A percentile compares a stretch with the other conserved stretches of the same genome.
These are phyloP conservation scores for Fusarium penzigii DNA, from an alignment of 2,329 filamentous ascomycete genomes.

Conservation along the genomic window DNA sequence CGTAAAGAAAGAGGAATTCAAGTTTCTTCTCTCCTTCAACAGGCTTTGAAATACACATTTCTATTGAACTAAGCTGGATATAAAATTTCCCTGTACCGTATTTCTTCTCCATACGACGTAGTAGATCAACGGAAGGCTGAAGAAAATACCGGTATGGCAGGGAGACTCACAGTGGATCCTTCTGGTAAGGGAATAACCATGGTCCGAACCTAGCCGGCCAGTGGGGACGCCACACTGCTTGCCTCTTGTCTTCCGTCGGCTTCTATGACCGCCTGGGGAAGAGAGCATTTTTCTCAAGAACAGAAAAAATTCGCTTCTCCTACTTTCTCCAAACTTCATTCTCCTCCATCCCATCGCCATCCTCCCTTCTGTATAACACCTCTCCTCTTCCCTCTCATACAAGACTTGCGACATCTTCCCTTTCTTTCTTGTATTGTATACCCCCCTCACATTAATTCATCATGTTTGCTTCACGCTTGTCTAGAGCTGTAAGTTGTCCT, in stretches of 20 bases:
- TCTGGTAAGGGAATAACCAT: conserved; percentile 28
- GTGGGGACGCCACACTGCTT: conserved; percentile 32
- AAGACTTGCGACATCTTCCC: conserved; percentile 34
- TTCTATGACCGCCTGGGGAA: conserved; percentile 41
- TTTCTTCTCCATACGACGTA: too few species aligned
- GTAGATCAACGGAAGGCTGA: too few species aligned
- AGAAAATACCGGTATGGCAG: conserved; percentile 3
- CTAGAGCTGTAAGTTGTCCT: conserved; percentile 68
- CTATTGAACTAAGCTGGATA: too few species aligned
- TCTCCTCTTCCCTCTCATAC: conserved; percentile 33
- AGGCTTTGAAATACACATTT: too few species aligned
- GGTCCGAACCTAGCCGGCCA: conserved; percentile 31
- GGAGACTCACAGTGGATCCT: conserved; percentile 17
- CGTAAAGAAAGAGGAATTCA: too few species aligned
- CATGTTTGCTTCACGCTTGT: conserved; percentile 73
- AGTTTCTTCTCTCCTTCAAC: too few species aligned
- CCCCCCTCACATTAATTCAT: conserved; percentile 43
- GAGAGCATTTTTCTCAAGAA: conserved; percentile 34
- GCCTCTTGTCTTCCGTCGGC: conserved; percentile 44
- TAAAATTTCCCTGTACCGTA: too few species aligned
- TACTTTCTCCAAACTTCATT: conserved; percentile 24
- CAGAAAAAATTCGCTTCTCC: conserved; percentile 41
- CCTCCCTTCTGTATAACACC: conserved; percentile 28
- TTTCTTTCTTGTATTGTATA: conserved; percentile 38
- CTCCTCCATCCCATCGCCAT: conserved; percentile 23